Percentiles rank a stretch among this genome's conserved stretches.
These are phyloP conservation scores for Rutstroemia sydowiana DNA, from an alignment of 2,329 filamentous ascomycete genomes.

Conservation along the genomic window DNA sequence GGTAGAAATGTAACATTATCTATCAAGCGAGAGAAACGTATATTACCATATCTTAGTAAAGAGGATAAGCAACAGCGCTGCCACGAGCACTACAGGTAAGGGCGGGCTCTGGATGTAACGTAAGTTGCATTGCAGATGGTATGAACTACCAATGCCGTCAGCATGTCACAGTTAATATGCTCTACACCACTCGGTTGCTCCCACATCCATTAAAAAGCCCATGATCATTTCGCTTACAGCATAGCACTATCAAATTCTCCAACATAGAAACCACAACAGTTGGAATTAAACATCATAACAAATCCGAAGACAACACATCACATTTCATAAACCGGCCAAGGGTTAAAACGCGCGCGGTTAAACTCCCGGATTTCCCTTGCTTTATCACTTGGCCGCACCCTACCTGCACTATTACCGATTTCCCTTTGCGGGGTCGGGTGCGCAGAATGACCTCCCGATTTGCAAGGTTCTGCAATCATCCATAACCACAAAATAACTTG, in stretches of 20 bases:
- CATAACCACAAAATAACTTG: neutral
- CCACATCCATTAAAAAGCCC: neutral
- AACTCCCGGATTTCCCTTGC: neutral
- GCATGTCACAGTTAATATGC: neutral
- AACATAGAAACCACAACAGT: neutral
- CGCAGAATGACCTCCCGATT: neutral
- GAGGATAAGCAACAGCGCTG: slow-evolving; percentile 3
- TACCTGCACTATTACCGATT: neutral
- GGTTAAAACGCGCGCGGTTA: slow-evolving; percentile 2
- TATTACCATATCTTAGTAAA: neutral
- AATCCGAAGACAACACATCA: slow-evolving; percentile 2
- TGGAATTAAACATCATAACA: neutral
- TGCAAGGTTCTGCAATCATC: neutral
- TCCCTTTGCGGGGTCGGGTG: neutral
- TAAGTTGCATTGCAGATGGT: neutral
- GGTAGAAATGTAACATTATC: neutral
- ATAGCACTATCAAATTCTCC: neutral
- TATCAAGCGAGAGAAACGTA: neutral
- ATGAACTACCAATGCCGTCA: neutral
- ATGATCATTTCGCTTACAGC: neutral
- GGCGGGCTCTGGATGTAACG: neutral
- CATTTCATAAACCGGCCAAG: neutral
- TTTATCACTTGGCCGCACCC: neutral
- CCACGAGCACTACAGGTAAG: slow-evolving; percentile 5
- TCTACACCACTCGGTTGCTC: neutral